Base-by-base conservation (phyloP, 1,284 basidiomycete species). In the Puccinia novopanici region DNA sequence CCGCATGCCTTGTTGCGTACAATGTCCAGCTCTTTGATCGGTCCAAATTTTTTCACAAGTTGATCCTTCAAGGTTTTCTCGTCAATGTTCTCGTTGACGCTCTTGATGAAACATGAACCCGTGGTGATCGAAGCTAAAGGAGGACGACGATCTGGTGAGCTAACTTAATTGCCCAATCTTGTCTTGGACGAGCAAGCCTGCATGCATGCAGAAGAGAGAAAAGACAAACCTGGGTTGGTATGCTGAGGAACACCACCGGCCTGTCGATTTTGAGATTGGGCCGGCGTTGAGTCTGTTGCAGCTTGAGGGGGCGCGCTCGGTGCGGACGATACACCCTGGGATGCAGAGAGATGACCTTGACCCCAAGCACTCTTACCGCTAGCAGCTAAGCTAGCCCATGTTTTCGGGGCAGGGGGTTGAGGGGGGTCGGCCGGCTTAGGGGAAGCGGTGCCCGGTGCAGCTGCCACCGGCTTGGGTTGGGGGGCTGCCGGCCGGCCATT, bases 301-400 rank as follows among this genome's bases (percentile, higher is more conserved):
- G 82, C 89, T 89, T 2, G 89, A 87, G 85, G 85, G 37, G 89
- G 85, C n/a, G 88, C 84, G 24, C 85, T 84, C 42, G 88, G 87
- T 42, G 88, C 88, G 86, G 92, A 91, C 12, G 82, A 83, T 22
- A 90, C 89, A 48, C 91, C 92, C 76, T 90, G 89, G 0, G 90
- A 90, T 81, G 93, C 91, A 82, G 89, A 88, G 10, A 92, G 91
- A 55, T 92, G 91, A 22, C 90, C 89, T 0, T 90, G 85, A 63
- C 92, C 92, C 93, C 93, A 94, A 84, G 91, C 91, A 85, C 90
- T 91, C 48, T 89, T 87, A 84, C 92, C 91, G 30, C 91, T 86
- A 52, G 94, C 93, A 75, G 94, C 95, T 71, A 96, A 90, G 81
- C 91, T 92, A 0, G 95, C 95, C 95, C 94, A 97, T 0, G 92